A percentile compares a stretch with the other conserved stretches of the same genome.
Conservation (phyloP, 192 early-diverging fungal species). For the Pilaira anomala region DNA sequence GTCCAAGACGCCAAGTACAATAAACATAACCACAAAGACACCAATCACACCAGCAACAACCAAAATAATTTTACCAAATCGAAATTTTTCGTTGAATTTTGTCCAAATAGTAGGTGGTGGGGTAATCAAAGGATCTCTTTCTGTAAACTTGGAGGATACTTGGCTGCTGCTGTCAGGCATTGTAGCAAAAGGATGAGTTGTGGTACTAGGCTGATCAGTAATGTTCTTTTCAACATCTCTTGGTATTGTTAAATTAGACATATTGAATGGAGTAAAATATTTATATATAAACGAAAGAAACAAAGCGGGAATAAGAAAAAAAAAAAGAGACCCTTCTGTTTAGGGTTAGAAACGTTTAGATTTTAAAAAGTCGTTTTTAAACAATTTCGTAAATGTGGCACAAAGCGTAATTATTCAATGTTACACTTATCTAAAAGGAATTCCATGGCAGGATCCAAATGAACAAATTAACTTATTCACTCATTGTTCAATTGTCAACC, state of each 20-base stretch:
- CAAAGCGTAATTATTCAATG: too few species aligned
- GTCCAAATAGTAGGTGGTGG: slow-evolving; percentile 27
- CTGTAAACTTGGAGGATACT: not conserved
- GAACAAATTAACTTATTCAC: too few species aligned
- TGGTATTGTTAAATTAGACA: slow-evolving; percentile 1
- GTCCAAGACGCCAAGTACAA: slow-evolving; percentile 18
- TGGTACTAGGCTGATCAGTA: not conserved
- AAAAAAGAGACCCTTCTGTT: not conserved
- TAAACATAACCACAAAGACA: slow-evolving; percentile 27
- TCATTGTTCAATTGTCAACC: too few species aligned
- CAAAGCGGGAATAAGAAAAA: not conserved
- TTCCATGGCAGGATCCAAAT: too few species aligned
- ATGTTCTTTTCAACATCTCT: not conserved
- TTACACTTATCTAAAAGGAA: too few species aligned
- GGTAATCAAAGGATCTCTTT: slow-evolving; percentile 10
- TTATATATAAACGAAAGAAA: not conserved
- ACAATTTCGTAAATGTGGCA: too few species aligned
- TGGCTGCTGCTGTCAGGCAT: not conserved
- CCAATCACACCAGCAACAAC: slow-evolving; percentile 4
- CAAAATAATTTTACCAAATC: slow-evolving; percentile 13
- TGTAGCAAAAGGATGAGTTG: not conserved
- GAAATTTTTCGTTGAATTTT: slow-evolving; percentile 12
- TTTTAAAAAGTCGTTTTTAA: too few species aligned
- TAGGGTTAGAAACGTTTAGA: too few species aligned
- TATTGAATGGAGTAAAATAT: not conserved